Conservation (phyloP, 306 rosid species). For the Urtica urens region DNA sequence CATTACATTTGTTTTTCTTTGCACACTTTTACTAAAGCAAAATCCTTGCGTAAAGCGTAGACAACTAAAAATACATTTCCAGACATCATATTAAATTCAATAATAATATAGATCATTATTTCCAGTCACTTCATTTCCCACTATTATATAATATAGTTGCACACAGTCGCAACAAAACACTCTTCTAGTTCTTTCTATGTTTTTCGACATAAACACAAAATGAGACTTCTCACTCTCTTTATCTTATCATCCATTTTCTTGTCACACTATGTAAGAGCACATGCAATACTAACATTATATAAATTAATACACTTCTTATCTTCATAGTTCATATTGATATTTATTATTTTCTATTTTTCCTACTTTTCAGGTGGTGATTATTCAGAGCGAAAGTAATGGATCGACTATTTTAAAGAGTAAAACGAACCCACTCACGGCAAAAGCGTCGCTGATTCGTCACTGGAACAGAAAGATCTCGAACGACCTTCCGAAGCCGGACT, state of each 20-base stretch:
- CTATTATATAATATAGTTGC: not conserved
- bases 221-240: conserved; percentile 26
- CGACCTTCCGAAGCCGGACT: conserved; percentile 34
- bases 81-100: too few relatives aligned
- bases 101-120: not conserved
- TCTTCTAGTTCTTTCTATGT: not conserved
- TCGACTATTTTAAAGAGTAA: not conserved
- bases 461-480: conserved; percentile 56
- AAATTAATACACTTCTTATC: not conserved
- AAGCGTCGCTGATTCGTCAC: conserved; percentile 53
- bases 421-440: conserved; percentile 60
- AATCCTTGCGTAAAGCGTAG: conserved; percentile 10
- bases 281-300: too few relatives aligned
- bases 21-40: conserved; percentile 8
- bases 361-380: not conserved
- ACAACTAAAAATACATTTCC: too few relatives aligned
- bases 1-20: not conserved
- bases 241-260: conserved; percentile 33
- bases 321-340: not conserved
- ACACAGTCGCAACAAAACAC: not conserved
- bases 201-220: conserved; percentile 8
- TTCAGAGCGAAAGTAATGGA: not conserved
- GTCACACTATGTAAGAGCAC: conserved; percentile 42
- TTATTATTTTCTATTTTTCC: not conserved
- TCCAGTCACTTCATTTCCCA: not conserved